A percentile compares a stretch with the other conserved stretches of the same genome.
Conservation (phyloP, 192 early-diverging fungal species). For the Entophlyctis helioformis region DNA sequence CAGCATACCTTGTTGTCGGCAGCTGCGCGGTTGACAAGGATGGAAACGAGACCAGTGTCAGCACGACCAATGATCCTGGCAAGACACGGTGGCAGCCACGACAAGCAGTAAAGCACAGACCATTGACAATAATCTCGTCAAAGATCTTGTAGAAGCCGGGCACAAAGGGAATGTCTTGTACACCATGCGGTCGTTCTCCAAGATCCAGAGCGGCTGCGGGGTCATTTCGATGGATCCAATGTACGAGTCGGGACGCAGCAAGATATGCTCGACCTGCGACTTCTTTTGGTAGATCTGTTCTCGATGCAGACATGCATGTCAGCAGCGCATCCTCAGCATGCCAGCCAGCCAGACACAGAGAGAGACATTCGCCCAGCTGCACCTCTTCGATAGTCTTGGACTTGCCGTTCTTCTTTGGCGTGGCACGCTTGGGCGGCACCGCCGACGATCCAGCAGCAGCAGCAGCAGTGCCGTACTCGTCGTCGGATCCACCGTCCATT, state of each 20-base stretch:
- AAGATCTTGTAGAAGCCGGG: conserved; percentile 94
- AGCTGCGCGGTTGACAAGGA: conserved; percentile 12
- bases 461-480: background rate
- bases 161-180: conserved; percentile 61
- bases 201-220: conserved; percentile 78
- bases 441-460: background rate
- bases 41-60: too few relatives aligned
- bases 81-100: background rate
- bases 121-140: conserved; percentile 97
- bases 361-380: background rate
- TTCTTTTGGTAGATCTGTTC: conserved; percentile 93
- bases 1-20: conserved; percentile 74
- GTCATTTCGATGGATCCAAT: conserved; percentile 83
- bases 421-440: background rate
- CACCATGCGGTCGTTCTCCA: conserved; percentile 48
- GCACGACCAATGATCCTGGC: too few relatives aligned
- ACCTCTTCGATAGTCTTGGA: conserved; percentile 11
- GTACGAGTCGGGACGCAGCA: conserved; percentile 91
- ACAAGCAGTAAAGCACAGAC: background rate
- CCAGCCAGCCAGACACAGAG: background rate
- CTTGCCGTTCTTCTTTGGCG: background rate
- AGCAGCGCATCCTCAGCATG: too few relatives aligned
- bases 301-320: background rate
- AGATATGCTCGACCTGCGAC: conserved; percentile 87
- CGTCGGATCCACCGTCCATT: too few relatives aligned